Percentiles rank a stretch among this genome's conserved stretches.
phyloP scores from a whole-genome alignment of 768 basidiomycete genomes.

The Boletus subcaerulescens region DNA sequence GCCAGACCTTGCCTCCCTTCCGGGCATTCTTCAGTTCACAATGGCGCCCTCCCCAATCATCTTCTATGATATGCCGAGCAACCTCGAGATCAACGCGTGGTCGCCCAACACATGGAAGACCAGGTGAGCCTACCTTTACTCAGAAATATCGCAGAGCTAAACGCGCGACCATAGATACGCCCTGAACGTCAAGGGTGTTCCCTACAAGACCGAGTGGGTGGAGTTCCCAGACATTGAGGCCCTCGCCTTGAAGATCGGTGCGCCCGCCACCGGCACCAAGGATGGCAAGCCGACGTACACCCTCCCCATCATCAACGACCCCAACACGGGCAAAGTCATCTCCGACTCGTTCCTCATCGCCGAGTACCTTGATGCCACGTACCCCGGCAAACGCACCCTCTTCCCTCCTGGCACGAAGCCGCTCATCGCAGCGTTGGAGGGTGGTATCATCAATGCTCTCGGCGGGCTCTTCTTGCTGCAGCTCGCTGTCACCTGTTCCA shows the following conservation, averaged over 20 bases:
- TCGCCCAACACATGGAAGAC: slow-evolving; percentile 48
- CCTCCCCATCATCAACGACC: slow-evolving; percentile 42
- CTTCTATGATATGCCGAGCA: slow-evolving; percentile 46
- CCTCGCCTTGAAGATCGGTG: slow-evolving; percentile 31
- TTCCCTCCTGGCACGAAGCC: slow-evolving; percentile 41
- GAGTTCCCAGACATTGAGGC: slow-evolving; percentile 42
- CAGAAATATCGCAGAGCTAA: neutral
- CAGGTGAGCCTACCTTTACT: slow-evolving; percentile 28
- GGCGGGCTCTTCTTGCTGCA: slow-evolving; percentile 11
- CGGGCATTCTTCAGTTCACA: neutral
- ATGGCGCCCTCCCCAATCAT: slow-evolving; percentile 31
- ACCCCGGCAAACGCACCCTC: slow-evolving; percentile 36
- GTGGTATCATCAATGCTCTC: slow-evolving; percentile 10
- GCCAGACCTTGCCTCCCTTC: neutral
- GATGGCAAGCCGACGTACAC: slow-evolving; percentile 38
- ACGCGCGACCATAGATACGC: slow-evolving; percentile 26
- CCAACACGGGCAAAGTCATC: slow-evolving; percentile 32
- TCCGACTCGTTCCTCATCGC: slow-evolving; percentile 44
- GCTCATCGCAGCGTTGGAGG: slow-evolving; percentile 40
- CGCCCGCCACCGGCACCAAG: slow-evolving; percentile 29
- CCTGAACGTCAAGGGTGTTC: slow-evolving; percentile 40
- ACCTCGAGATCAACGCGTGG: slow-evolving; percentile 31
- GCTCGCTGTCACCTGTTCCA: slow-evolving; percentile 6
- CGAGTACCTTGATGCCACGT: slow-evolving; percentile 43
- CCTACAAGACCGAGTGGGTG: slow-evolving; percentile 42